Base-by-base conservation (phyloP, 192 early-diverging fungal species). In the Backusella sp. region DNA sequence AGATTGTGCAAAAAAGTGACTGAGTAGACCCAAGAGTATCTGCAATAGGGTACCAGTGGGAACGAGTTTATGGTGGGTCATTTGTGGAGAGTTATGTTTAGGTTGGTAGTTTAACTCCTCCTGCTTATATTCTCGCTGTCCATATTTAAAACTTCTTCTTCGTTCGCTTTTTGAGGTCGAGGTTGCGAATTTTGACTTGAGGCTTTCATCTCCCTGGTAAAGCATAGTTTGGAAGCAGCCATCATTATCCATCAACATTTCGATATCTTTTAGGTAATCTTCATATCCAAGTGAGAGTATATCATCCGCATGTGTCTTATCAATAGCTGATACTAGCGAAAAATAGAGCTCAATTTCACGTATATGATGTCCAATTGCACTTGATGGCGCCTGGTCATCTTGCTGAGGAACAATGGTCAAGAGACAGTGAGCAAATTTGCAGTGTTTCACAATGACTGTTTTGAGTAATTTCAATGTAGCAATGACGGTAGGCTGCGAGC, bases 401-500 rank as follows among this genome's bases (percentile, higher is more conserved):
- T 42, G 23, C 19, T 88, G 86, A 8, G 85, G 86, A 69, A 94
- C 90, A 15, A 96, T 91, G 56, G 90, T 87, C 26, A 99, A 82
- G 32, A 97, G 80, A 66, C 87, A 86, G 34, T 94, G 84, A 11
- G 95, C 88, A 76, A 91, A 93, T 37, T 85, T 86, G 74, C 91
- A 94, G 79, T 99, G 93, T 44, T 89, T 85, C 12, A 85, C 80
- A 49, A 99, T 91, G 0, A 96, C 70, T 0, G 90, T 87, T 8
- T 90, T 90, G 28, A 97, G 80, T 30, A 99, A 77, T 66, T 93
- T 95, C 8, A 97, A 82, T 0, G 94, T 92, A 1, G 92, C 91
- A 56, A 94, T 93, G 3, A 96, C 94, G 9, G 96, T 94, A 39
- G 93, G 89, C 68, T 92, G 93, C 0, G 95, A 96, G n/a, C 93